Evolutionary conservation across 495 filamentous ascomycete genomes (phyloP).

Genomic region (Neurospora sp.): DNA sequence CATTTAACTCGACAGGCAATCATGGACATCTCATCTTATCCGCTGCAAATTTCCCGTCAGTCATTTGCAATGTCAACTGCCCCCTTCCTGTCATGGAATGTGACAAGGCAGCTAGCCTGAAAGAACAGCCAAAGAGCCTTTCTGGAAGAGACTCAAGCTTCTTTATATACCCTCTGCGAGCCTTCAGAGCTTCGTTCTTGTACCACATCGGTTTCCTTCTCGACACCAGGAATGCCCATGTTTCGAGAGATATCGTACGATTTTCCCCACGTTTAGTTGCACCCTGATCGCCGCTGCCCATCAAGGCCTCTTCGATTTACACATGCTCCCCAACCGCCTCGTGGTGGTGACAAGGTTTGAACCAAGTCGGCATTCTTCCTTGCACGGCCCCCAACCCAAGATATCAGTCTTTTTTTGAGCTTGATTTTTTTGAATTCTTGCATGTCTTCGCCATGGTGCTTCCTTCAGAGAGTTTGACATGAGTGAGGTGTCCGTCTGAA

Average conservation of each 20-base stretch:
- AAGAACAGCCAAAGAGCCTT: neutral
- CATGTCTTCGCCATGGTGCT: neutral
- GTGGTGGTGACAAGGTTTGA: neutral
- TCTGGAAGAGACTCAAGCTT: neutral
- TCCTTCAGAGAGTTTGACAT: neutral
- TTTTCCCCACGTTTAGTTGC: conserved; percentile 16
- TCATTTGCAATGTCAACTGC: neutral
- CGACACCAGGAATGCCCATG: neutral
- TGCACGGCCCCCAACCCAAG: neutral
- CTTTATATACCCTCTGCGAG: neutral
- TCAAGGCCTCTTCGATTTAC: neutral
- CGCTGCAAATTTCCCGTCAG: neutral
- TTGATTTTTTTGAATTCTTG: neutral
- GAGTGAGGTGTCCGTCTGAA: neutral
- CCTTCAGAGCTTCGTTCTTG: neutral
- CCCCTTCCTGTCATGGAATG: neutral
- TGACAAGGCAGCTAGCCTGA: neutral
- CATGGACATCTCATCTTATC: neutral
- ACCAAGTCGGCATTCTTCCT: neutral
- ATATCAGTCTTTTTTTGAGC: neutral
- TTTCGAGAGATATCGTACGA: conserved; percentile 16
- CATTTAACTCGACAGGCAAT: neutral
- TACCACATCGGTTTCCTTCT: neutral
- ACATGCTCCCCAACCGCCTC: neutral
- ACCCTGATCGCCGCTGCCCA: conserved; percentile 14